phyloP scores from a whole-genome alignment of 768 basidiomycete genomes.

The Pulveroboletus frians region DNA sequence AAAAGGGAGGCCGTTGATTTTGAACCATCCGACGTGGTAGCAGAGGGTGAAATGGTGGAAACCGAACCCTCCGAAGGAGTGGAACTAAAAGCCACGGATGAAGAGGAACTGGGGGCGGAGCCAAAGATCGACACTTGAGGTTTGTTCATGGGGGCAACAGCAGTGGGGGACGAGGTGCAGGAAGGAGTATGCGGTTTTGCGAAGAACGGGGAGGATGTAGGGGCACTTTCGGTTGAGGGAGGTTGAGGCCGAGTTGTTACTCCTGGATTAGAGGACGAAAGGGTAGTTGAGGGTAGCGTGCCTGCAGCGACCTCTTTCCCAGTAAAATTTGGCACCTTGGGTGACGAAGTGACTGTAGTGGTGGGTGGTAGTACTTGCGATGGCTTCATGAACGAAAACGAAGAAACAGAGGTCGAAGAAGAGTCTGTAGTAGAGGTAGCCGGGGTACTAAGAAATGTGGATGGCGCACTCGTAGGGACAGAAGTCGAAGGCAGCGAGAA shows the following conservation, averaged over 20 bases:
- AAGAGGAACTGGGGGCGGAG: constrained; percentile 5
- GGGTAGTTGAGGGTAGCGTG: neutral
- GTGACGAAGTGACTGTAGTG: constrained; percentile 1
- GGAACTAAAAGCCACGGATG: constrained; percentile 5
- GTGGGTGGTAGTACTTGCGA: constrained; percentile 6
- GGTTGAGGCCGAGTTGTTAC: constrained; percentile 10
- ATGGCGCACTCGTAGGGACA: constrained; percentile 15
- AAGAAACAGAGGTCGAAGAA: constrained; percentile 7
- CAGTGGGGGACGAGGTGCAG: constrained; percentile 10
- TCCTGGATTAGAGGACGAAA: constrained; percentile 5
- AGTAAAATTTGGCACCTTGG: constrained; percentile 29
- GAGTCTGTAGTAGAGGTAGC: constrained; percentile 9
- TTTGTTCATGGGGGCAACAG: constrained; percentile 4
- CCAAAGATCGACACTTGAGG: constrained; percentile 17
- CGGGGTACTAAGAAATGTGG: constrained; percentile 10
- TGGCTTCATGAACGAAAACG: constrained; percentile 17
- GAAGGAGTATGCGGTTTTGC: constrained; percentile 19
- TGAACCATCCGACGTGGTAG: constrained; percentile 1
- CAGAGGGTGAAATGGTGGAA: neutral
- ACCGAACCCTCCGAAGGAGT: constrained; percentile 1
- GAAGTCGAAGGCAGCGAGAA: constrained; percentile 26
- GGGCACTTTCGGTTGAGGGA: constrained; percentile 3
- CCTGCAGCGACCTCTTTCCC: constrained; percentile 22
- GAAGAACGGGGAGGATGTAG: constrained; percentile 11
- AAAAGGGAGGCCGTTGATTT: constrained; percentile 19